A percentile compares a stretch with the other conserved stretches of the same genome.
These are phyloP conservation scores for Grigorovia transvaalensis DNA, from an alignment of 805 yeast species.

Conservation along the genomic window DNA sequence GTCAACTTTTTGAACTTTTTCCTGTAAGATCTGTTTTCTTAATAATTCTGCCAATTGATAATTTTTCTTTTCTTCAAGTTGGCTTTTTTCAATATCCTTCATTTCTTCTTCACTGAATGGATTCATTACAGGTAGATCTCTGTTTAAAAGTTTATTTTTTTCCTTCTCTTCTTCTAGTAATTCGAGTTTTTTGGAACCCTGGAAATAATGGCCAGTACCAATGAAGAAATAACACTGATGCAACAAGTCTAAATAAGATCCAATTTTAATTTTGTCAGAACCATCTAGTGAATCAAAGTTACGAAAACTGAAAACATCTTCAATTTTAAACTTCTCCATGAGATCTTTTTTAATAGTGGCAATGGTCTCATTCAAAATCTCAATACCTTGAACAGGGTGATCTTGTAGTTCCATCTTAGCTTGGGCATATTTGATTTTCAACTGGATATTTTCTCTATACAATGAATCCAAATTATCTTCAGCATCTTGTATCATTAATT, in stretches of 20 bases:
- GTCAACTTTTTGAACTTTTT: slow-evolving; percentile 25
- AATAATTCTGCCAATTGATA: slow-evolving; percentile 53
- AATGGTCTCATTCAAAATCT: slow-evolving; percentile 35
- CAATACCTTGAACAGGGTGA: slow-evolving; percentile 41
- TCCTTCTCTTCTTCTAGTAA: slow-evolving; percentile 23
- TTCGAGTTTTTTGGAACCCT: slow-evolving; percentile 22
- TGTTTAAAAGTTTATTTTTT: slow-evolving; percentile 6
- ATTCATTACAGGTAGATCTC: background rate
- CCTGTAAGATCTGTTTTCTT: slow-evolving; percentile 41
- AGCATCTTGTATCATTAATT: slow-evolving; percentile 51
- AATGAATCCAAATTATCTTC: slow-evolving; percentile 36
- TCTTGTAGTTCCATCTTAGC: slow-evolving; percentile 46
- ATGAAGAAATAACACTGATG: slow-evolving; percentile 73
- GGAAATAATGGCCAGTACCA: slow-evolving; percentile 35
- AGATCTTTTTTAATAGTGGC: slow-evolving; percentile 24
- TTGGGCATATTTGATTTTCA: slow-evolving; percentile 55
- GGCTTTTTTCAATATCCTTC: slow-evolving; percentile 26
- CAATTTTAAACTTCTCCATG: slow-evolving; percentile 12
- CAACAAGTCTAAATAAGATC: slow-evolving; percentile 36
- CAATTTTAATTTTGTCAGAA: slow-evolving; percentile 7
- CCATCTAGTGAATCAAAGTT: background rate
- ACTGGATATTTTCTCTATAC: slow-evolving; percentile 39
- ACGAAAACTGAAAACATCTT: slow-evolving; percentile 9
- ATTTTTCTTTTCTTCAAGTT: slow-evolving; percentile 38
- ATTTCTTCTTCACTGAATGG: slow-evolving; percentile 21